phyloP scores from a whole-genome alignment of 2,329 filamentous ascomycete species.

The Aspergillus costaricaensis region DNA sequence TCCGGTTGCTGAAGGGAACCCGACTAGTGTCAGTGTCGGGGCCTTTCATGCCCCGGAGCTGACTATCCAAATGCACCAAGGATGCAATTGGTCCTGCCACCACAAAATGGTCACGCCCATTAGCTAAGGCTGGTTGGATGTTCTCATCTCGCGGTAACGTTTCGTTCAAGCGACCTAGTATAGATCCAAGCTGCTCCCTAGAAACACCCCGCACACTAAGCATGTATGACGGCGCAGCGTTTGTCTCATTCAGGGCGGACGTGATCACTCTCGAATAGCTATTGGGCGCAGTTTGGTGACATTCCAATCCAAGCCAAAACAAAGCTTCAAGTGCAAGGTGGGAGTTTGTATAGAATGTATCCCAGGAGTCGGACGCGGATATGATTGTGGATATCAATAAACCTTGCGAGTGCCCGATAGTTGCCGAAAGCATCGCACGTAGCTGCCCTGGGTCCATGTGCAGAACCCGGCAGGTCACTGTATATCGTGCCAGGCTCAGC shows the following conservation, averaged over 20 bases:
- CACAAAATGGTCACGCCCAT: conserved; percentile 21
- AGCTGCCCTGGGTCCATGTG: conserved; percentile 35
- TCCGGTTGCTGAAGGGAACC: conserved; percentile 37
- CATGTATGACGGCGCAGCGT: conserved; percentile 18
- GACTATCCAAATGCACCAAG: conserved; percentile 13
- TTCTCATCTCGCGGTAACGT: neutral
- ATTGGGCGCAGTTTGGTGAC: conserved; percentile 16
- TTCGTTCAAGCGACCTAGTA: conserved; percentile 12
- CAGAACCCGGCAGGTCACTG: conserved; percentile 31
- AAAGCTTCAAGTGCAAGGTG: conserved; percentile 33
- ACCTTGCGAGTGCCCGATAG: conserved; percentile 45
- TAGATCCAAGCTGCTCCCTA: neutral
- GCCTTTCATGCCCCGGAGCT: conserved; percentile 7
- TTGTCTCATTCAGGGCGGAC: neutral
- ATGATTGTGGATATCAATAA: conserved; percentile 40
- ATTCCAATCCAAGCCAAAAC: conserved; percentile 22
- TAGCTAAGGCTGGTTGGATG: conserved; percentile 15
- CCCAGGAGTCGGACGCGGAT: conserved; percentile 36
- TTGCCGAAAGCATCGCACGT: conserved; percentile 23
- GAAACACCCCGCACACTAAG: conserved; percentile 18
- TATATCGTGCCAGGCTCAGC: conserved; percentile 35
- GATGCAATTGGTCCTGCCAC: conserved; percentile 20
- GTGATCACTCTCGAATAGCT: neutral
- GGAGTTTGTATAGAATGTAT: conserved; percentile 32
- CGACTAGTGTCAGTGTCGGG: conserved; percentile 18